Conservation (phyloP, 2,329 filamentous ascomycete species). For the Dactylonectria estremocensis region DNA sequence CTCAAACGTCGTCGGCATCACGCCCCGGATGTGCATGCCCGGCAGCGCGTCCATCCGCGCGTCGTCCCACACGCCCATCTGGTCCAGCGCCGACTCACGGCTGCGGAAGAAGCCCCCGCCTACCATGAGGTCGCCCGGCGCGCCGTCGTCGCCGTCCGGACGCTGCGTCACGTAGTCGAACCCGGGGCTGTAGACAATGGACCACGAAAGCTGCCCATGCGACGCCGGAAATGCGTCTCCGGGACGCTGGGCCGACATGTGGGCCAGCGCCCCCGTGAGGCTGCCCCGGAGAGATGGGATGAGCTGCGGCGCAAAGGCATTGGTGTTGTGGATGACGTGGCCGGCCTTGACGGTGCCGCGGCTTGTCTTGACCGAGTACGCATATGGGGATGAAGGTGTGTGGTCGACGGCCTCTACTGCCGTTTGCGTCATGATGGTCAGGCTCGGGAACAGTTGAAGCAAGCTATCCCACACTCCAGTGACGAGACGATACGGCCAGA, state of each 20-base stretch:
- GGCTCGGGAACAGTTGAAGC: conserved; percentile 50
- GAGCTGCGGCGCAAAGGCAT: conserved; percentile 67
- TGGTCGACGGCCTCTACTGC: conserved; percentile 50
- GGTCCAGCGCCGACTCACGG: conserved; percentile 58
- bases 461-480: conserved; percentile 62
- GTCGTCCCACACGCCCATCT: conserved; percentile 66
- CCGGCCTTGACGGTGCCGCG: conserved; percentile 61
- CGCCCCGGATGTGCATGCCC: conserved; percentile 57
- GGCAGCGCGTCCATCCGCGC: conserved; percentile 56
- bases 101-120: conserved; percentile 67
- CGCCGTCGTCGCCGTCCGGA: conserved; percentile 49
- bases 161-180: conserved; percentile 70
- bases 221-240: conserved; percentile 51
- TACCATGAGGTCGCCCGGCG: conserved; percentile 65
- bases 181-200: conserved; percentile 61
- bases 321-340: conserved; percentile 72
- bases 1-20: conserved; percentile 60
- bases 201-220: conserved; percentile 63
- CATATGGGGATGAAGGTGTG: conserved; percentile 37
- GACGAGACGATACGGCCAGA: conserved; percentile 68
- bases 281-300: conserved; percentile 64
- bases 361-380: conserved; percentile 61
- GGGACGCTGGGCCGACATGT: conserved; percentile 67
- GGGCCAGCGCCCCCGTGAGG: conserved; percentile 61
- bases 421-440: conserved; percentile 59